Evolutionary conservation across 225 moss, liverwort and hornwort genomes (phyloP).

Genomic region (Marchantia polymorpha): DNA sequence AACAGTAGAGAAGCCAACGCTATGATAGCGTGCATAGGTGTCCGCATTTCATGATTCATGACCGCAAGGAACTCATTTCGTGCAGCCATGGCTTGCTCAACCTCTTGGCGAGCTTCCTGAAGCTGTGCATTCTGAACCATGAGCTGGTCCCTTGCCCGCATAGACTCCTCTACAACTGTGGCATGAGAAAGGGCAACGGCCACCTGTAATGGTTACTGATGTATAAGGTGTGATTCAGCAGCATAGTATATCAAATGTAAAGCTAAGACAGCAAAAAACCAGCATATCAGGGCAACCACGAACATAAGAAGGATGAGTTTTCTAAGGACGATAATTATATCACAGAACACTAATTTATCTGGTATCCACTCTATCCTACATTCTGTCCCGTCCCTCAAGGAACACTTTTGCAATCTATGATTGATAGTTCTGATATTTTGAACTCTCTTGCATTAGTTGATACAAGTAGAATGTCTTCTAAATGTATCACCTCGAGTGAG

Average conservation of each 20-base stretch:
- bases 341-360: too few relatives aligned
- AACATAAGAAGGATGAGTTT: background rate
- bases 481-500: too few relatives aligned
- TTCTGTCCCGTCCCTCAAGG: too few relatives aligned
- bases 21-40: slow-evolving; percentile 78
- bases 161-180: slow-evolving; percentile 50
- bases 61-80: slow-evolving; percentile 82
- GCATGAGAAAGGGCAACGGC: slow-evolving; percentile 65
- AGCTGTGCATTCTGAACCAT: slow-evolving; percentile 47
- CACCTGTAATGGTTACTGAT: slow-evolving; percentile 39
- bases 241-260: background rate
- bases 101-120: slow-evolving; percentile 38
- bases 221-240: background rate
- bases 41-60: slow-evolving; percentile 96
- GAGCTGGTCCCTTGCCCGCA: slow-evolving; percentile 51
- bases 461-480: too few relatives aligned
- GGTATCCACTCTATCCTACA: too few relatives aligned
- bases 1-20: slow-evolving; percentile 37
- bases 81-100: slow-evolving; percentile 69
- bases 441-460: too few relatives aligned
- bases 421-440: too few relatives aligned
- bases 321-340: background rate
- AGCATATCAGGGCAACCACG: background rate
- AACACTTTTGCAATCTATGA: too few relatives aligned
- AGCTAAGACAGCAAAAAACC: background rate